Percentiles rank a stretch among this genome's conserved stretches.
Conservation (phyloP, 164 flowering plant genomes). For the Piper betle region DNA sequence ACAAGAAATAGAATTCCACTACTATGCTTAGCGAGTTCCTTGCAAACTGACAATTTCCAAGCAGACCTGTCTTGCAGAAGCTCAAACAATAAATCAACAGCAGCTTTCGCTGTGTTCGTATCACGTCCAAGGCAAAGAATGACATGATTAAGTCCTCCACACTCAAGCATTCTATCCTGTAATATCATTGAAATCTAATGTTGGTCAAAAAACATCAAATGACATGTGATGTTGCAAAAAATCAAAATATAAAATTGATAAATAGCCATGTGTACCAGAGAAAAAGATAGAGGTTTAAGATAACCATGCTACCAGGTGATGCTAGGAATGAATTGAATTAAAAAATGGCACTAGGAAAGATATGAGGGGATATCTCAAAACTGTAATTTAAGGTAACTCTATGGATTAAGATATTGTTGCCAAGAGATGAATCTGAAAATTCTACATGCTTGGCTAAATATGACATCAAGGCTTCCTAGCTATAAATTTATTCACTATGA, state of each 20-base stretch:
- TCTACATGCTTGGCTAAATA: too few species aligned
- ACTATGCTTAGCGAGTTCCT: conserved; percentile 30
- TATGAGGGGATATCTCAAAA: too few species aligned
- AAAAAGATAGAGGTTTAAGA: not conserved
- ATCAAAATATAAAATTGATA: too few species aligned
- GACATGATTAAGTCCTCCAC: conserved; percentile 36
- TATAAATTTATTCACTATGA: too few species aligned
- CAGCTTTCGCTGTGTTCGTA: conserved; percentile 31
- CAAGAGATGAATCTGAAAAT: too few species aligned
- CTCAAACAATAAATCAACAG: conserved; percentile 48
- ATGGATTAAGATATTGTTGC: too few species aligned
- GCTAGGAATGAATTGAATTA: too few species aligned
- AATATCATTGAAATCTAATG: not conserved
- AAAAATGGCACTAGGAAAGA: too few species aligned
- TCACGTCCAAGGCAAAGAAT: conserved; percentile 40
- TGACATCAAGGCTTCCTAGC: too few species aligned
- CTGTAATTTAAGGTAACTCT: too few species aligned
- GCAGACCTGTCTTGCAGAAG: conserved; percentile 43
- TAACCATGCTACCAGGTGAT: not conserved
- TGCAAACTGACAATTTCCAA: conserved; percentile 30
- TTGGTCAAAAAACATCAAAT: too few species aligned
- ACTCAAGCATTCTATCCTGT: conserved; percentile 42
- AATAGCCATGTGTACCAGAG: not conserved
- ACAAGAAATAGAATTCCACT: conserved; percentile 42
- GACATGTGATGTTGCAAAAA: not conserved